A percentile compares a stretch with the other conserved stretches of the same genome.
Evolutionary conservation across 176 grass and related monocot species (phyloP).

Genomic region (Rhipidocladum racemiflorum): DNA sequence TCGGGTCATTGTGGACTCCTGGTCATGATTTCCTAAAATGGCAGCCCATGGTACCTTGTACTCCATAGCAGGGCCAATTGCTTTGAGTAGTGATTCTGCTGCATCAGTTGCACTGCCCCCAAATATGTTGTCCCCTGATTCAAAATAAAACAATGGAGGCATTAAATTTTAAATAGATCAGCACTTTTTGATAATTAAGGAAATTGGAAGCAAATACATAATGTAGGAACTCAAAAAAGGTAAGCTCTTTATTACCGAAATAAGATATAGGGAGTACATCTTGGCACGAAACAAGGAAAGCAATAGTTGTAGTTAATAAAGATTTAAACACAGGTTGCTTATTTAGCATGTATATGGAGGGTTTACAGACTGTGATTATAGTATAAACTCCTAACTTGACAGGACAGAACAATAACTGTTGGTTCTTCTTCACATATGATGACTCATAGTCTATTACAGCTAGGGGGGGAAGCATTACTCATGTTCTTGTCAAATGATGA

Average conservation of each 20-base stretch:
- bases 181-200: background rate
- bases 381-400: background rate
- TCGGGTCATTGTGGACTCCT: slow-evolving; percentile 88
- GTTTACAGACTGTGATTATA: background rate
- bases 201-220: background rate
- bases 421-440: background rate
- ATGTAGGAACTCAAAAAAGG: background rate
- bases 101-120: slow-evolving; percentile 83
- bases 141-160: slow-evolving; percentile 34
- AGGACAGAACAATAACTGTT: background rate
- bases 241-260: background rate
- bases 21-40: slow-evolving; percentile 90
- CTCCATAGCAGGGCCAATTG: slow-evolving; percentile 64
- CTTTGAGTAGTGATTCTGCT: slow-evolving; percentile 81
- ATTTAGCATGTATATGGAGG: background rate
- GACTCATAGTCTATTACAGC: background rate
- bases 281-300: background rate
- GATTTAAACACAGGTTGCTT: background rate
- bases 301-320: background rate
- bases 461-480: background rate
- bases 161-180: background rate
- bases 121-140: slow-evolving; percentile 95
- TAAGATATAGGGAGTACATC: background rate
- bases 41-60: slow-evolving; percentile 79
- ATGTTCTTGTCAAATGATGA: background rate